Conservation (phyloP, 176 grass and related monocot species). For the Typha latifolia region DNA sequence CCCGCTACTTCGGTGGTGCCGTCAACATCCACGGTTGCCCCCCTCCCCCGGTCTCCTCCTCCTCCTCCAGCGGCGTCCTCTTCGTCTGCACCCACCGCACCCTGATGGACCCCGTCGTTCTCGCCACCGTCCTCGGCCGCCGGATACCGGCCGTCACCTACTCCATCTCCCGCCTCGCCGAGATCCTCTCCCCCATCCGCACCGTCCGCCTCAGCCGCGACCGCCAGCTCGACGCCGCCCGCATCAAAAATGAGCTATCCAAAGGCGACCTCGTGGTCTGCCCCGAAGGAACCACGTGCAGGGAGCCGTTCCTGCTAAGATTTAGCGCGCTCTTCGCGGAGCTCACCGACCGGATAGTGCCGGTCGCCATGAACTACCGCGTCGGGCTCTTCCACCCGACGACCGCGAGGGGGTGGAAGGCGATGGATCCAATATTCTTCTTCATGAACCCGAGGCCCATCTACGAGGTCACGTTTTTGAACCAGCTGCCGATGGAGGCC, state of each 20-base stretch:
- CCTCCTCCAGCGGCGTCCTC: constrained; percentile 32
- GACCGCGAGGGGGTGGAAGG: constrained; percentile 85
- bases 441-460: constrained; percentile 93
- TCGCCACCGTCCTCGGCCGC: constrained; percentile 46
- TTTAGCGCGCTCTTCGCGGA: constrained; percentile 96
- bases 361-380: constrained; percentile 73
- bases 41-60: constrained; percentile 15
- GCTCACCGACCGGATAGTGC: constrained; percentile 89
- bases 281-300: constrained; percentile 92
- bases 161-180: constrained; percentile 66
- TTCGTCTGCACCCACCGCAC: constrained; percentile 95
- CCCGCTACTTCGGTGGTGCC: constrained; percentile 55
- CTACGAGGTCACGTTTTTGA: constrained; percentile 87
- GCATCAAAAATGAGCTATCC: constrained; percentile 42
- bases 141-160: constrained; percentile 62
- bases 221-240: constrained; percentile 32
- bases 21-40: constrained; percentile 39
- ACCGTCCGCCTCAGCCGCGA: constrained; percentile 57
- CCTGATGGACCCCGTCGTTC: constrained; percentile 66
- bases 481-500: constrained; percentile 66
- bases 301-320: constrained; percentile 79
- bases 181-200: constrained; percentile 65
- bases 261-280: constrained; percentile 69
- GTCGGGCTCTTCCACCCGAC: constrained; percentile 91
- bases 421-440: constrained; percentile 99